phyloP scores from a whole-genome alignment of 768 basidiomycete species.

The Amylocystis lapponica region DNA sequence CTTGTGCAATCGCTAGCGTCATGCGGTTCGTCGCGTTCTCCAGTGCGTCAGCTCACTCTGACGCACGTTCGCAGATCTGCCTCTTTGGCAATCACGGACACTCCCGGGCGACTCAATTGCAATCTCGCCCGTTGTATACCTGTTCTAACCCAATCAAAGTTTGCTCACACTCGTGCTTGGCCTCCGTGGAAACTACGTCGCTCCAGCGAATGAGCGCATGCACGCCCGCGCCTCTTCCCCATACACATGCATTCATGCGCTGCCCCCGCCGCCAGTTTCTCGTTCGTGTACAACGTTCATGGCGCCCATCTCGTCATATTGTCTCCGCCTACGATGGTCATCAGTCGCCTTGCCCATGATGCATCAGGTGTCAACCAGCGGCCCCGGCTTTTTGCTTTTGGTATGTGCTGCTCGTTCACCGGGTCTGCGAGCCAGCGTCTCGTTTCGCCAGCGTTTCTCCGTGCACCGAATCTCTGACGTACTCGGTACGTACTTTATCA shows the following conservation, averaged over 20 bases:
- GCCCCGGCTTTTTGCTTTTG: neutral
- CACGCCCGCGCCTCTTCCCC: slow-evolving; percentile 7
- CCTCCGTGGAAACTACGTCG: slow-evolving; percentile 6
- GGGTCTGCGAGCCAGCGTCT: neutral
- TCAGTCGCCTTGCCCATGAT: neutral
- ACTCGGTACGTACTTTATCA: neutral
- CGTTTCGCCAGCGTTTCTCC: neutral
- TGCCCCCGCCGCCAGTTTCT: neutral
- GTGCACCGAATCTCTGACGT: neutral
- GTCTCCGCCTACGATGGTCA: neutral
- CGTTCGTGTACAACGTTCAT: no score
- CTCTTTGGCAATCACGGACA: slow-evolving; percentile 8
- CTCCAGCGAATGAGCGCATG: slow-evolving; percentile 11
- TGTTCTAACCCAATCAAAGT: neutral
- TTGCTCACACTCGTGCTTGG: neutral
- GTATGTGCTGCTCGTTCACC: neutral
- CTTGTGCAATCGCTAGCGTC: neutral
- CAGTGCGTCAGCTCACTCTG: slow-evolving; percentile 1
- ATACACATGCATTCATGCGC: neutral
- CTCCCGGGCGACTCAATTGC: slow-evolving; percentile 2
- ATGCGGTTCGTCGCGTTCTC: slow-evolving; percentile 1
- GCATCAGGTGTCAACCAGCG: neutral
- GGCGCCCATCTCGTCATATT: neutral
- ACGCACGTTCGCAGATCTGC: slow-evolving; percentile 14
- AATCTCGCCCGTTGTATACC: neutral